Evolutionary conservation across 495 filamentous ascomycete genomes (phyloP), one percentile per base, ranked within the genome.

Genomic region (Terfezia boudieri): DNA sequence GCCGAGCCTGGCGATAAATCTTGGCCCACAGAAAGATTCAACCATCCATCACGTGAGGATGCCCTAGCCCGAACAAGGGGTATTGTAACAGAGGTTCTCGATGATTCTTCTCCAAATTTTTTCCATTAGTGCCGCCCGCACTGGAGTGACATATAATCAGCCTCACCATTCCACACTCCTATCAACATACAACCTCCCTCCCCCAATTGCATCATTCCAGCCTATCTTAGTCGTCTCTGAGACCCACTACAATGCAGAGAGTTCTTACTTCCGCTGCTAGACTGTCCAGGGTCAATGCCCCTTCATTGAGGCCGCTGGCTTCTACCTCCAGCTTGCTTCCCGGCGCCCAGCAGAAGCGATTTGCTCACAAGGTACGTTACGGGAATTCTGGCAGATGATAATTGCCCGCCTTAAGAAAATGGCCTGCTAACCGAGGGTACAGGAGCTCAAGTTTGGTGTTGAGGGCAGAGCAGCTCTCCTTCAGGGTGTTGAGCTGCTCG

Each of bases 381-480:
- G 43, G 14, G 43, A 48, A 14, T 48, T 48, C 8, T n/a, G 41
- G 14, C 14, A 2, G 17, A 48, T 48, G 12, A 20, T 48, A 2
- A 20, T 14, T 20, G 41, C 41, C 16, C 23, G 14, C 9, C 17
- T 12, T 12, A 7, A 9, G 43, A 48, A n/a, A 48, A n/a, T 1
- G 43, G 8, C 43, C 14, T 6, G 26, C 26, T 32, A 32, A 32
- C 26, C 26, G 1, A 32, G 4, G 26, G 4, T 32, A 32, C 26
- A 32, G 89, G 90, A 98, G 67, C 76, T 98, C 64, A 95, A 93
- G 74, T 98, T 98, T 64, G 92, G 90, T 62, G 90, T 95, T 58
- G 92, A 98, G 64, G 90, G 76, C 65, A 80, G 90, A 62, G 84
- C 86, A 64, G 68, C 84, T 60, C 79, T 98, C 53, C 80, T 98